A percentile compares a stretch with the other conserved stretches of the same genome.
phyloP scores from a whole-genome alignment of 257 asterid species.

The Catharanthus roseus region DNA sequence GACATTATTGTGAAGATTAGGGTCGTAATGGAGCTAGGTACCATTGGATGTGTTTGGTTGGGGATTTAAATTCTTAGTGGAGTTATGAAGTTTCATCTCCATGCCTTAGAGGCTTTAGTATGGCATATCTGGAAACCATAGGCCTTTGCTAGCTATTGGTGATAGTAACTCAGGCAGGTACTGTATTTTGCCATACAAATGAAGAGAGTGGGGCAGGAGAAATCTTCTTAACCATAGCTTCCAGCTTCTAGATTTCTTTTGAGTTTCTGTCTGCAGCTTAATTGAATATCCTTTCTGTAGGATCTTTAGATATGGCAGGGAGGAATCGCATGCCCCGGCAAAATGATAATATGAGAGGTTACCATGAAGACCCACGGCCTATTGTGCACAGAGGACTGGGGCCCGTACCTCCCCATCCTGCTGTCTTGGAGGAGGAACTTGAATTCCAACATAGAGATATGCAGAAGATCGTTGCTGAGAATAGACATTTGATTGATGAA shows the following conservation, averaged over 20 bases:
- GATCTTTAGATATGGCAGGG: conserved; percentile 46
- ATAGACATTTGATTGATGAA: conserved; percentile 67
- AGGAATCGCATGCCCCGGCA: conserved; percentile 66
- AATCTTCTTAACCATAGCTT: neutral
- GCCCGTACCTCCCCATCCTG: conserved; percentile 60
- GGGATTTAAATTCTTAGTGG: neutral
- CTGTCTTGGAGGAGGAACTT: conserved; percentile 67
- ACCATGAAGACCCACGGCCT: conserved; percentile 46
- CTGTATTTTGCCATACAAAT: neutral
- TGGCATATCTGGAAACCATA: neutral
- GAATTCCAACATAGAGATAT: conserved; percentile 79
- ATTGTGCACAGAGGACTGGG: conserved; percentile 41
- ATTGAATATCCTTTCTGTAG: neutral
- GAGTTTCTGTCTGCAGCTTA: neutral
- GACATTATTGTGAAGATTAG: neutral
- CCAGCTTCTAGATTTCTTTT: neutral
- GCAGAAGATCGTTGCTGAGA: conserved; percentile 58
- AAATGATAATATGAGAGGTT: conserved; percentile 41
- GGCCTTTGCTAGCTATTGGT: neutral
- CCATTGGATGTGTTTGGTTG: neutral
- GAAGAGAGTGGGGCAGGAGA: neutral
- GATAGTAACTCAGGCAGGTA: neutral
- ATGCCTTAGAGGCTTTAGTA: too few relatives aligned
- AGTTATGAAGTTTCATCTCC: neutral
- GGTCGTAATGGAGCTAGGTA: neutral